These are phyloP conservation scores for Rhamnella rubrinervis DNA, from an alignment of 331 rosid species.

Conservation along the genomic window DNA sequence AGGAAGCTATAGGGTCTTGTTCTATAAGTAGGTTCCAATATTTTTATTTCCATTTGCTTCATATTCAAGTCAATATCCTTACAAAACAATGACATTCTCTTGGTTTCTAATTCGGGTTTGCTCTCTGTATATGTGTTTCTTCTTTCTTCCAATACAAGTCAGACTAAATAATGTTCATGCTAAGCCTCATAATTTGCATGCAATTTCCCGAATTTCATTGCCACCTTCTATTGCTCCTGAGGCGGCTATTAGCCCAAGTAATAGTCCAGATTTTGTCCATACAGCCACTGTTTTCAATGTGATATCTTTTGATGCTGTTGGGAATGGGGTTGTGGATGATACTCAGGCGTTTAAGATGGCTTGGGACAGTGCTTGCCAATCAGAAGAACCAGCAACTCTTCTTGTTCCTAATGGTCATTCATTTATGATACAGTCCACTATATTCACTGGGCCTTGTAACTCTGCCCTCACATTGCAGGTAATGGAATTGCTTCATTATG, in stretches of 20 bases:
- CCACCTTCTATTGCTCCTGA: constrained; percentile 39
- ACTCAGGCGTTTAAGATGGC: constrained; percentile 62
- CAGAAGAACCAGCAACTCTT: constrained; percentile 32
- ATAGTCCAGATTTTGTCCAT: neutral
- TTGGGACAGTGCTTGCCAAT: constrained; percentile 67
- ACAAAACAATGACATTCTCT: constrained; percentile 20
- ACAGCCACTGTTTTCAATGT: constrained; percentile 36
- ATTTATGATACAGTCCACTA: constrained; percentile 58
- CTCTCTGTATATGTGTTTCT: constrained; percentile 18
- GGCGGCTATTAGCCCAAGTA: constrained; percentile 23
- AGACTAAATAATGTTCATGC: constrained; percentile 21
- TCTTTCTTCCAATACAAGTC: constrained; percentile 28
- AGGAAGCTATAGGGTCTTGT: neutral
- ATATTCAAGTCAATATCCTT: constrained; percentile 3
- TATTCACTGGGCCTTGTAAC: constrained; percentile 67
- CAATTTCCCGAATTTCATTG: constrained; percentile 26
- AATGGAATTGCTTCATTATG: neutral
- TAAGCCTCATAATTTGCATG: constrained; percentile 2
- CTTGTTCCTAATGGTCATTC: constrained; percentile 47
- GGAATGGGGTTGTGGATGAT: constrained; percentile 60
- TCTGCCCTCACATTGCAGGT: constrained; percentile 49
- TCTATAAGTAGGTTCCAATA: constrained; percentile 25
- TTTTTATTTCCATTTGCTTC: constrained; percentile 16
- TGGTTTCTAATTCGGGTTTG: constrained; percentile 6
- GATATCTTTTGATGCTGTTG: constrained; percentile 59